Conservation (phyloP, 345 rosid genomes). For the Corchorus capsularis region DNA sequence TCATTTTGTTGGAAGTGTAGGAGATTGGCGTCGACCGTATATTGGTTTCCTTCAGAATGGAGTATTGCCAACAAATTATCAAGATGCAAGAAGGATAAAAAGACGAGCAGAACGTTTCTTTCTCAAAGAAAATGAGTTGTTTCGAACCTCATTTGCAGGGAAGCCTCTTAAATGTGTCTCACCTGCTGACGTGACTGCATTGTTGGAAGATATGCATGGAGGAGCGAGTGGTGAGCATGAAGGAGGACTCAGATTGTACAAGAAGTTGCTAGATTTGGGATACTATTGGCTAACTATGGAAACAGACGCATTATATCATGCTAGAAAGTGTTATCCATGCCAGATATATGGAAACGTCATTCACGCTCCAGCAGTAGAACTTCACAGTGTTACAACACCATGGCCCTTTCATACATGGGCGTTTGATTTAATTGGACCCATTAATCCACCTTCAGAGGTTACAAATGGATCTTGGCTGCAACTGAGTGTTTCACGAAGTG, state of each 20-base stretch:
- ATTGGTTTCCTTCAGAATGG: background rate
- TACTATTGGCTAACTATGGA: no score
- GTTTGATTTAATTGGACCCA: no score
- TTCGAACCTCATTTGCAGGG: background rate
- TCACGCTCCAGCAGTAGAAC: no score
- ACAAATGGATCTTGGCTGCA: background rate
- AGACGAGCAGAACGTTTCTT: background rate
- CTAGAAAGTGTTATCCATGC: no score
- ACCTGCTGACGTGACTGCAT: background rate
- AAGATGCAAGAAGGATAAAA: background rate
- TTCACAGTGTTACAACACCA: no score
- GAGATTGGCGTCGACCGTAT: background rate
- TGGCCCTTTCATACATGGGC: no score
- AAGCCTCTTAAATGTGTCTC: background rate
- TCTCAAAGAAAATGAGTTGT: background rate
- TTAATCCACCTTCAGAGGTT: background rate
- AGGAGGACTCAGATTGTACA: background rate
- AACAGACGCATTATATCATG: no score
- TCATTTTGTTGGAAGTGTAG: background rate
- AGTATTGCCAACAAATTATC: background rate
- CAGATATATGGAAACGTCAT: no score
- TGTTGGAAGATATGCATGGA: background rate
- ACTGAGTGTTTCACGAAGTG: background rate
- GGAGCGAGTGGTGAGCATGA: no score
- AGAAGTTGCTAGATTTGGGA: background rate